Percentiles rank a stretch among this genome's conserved stretches.
Conservation (phyloP, 768 basidiomycete genomes). For the Suillus americanus region DNA sequence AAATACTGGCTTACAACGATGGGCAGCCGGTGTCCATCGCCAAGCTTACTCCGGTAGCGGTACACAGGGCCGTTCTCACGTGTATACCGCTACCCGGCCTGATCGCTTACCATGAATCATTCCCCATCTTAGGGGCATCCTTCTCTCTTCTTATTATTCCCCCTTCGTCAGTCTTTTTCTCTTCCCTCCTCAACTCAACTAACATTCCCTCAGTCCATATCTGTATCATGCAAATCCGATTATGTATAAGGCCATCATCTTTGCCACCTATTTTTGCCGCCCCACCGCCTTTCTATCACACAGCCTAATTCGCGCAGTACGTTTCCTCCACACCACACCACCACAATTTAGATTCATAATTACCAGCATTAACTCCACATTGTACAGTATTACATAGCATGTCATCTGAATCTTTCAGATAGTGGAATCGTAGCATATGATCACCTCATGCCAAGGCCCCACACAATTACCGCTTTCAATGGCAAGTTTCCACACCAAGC, state of each 20-base stretch:
- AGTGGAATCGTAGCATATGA: conserved; percentile 5
- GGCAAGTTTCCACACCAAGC: background rate
- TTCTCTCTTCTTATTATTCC: background rate
- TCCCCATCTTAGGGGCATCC: background rate
- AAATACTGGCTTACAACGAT: conserved; percentile 18
- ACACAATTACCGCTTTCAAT: conserved; percentile 2
- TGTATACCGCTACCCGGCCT: conserved; percentile 1
- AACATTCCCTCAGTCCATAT: background rate
- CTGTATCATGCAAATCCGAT: background rate
- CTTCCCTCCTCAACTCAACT: background rate
- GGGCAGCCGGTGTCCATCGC: conserved; percentile 17
- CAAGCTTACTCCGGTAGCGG: conserved; percentile 10
- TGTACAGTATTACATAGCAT: conserved; percentile 8
- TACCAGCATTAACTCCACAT: conserved; percentile 5
- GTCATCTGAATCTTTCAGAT: conserved; percentile 1
- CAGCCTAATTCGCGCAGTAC: conserved; percentile 4
- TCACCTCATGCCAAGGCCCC: background rate
- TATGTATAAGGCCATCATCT: background rate
- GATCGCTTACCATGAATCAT: conserved; percentile 3
- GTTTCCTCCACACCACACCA: background rate
- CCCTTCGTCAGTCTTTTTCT: background rate
- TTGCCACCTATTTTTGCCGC: conserved; percentile 2
- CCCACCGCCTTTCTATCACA: background rate
- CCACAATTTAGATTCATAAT: background rate
- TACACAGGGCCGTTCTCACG: background rate